Base-by-base conservation (phyloP, 352 stramenopile species). In the Blastocystis hominis region DNA sequence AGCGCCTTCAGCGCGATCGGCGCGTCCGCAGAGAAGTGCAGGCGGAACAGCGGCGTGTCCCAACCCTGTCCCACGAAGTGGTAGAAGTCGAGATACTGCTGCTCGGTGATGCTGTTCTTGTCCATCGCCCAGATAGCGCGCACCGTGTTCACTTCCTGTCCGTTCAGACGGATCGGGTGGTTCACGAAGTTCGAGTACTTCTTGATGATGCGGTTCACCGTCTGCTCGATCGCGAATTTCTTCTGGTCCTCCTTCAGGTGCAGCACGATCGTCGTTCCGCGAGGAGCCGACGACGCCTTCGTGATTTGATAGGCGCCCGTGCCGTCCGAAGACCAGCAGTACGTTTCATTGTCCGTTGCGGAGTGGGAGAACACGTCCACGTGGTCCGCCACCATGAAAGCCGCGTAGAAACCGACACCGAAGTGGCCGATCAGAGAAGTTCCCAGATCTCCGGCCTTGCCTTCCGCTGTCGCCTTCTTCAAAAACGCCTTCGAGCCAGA, bases 121-220 rank as follows among this genome's bases (percentile, higher is more conserved):
- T 94, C 95, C 90, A 97, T 95, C 36, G 95, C 95, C 97, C 97
- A 99, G 56, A 99, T 92, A 3, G 97, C 97, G 86, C 98, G 92
- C 47, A 99, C 93, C 0, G 96, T 98, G 92, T 99, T 99, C 36
- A 98, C 96, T 0, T 93, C 93, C 79, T 97, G 93, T 5, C 94
- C 96, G 90, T 98, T 98, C 34, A 99, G 90, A 72, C 94, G 91
- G 86, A 99, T 99, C 36, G 97, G 97, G 91, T 98, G 98, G 72
- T 94, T 95, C 15, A 99, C 96, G 90, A 99, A 99, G 90, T 99
- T 99, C 47, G 94, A 98, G 92, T 99, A 99, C 89, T 97, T 96
- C 80, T 97, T 96, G 78, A 99, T 95, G 89, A 99, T 96, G 46
- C 92, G 93, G 90, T 98, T 92, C 24, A 99, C 93, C 63, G 93